Evolutionary conservation across 352 stramenopile genomes (phyloP).

Genomic region (Globisporangium echinulatum): DNA sequence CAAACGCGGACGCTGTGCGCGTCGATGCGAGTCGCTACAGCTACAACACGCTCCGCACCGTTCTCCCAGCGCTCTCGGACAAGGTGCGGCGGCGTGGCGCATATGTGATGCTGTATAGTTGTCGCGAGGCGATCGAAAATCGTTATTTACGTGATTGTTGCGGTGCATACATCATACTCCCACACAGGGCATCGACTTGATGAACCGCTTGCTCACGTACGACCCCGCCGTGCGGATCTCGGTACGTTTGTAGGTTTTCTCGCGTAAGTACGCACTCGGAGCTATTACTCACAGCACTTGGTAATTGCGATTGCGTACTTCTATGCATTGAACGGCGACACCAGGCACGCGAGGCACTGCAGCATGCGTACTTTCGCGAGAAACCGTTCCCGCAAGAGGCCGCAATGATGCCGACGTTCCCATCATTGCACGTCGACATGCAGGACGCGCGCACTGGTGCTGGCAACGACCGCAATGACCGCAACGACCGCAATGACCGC

Average conservation of each 20-base stretch:
- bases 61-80: constrained; percentile 32
- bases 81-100: constrained; percentile 13
- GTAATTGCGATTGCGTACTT: too few relatives aligned
- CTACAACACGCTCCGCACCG: constrained; percentile 30
- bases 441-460: constrained; percentile 7
- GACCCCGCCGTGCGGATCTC: constrained; percentile 43
- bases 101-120: too few relatives aligned
- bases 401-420: constrained; percentile 61
- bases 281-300: too few relatives aligned
- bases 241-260: constrained; percentile 13
- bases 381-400: constrained; percentile 53
- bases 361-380: constrained; percentile 58
- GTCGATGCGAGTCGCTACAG: constrained; percentile 26
- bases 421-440: constrained; percentile 43
- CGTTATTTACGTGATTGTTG: too few relatives aligned
- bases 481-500: neutral
- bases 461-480: constrained; percentile 1
- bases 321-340: neutral
- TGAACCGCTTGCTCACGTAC: constrained; percentile 45
- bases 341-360: constrained; percentile 39
- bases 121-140: too few relatives aligned
- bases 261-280: too few relatives aligned
- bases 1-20: constrained; percentile 30
- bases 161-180: too few relatives aligned
- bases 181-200: constrained; percentile 32